Evolutionary conservation across 768 basidiomycete genomes (phyloP), one percentile per base, ranked within the genome.

Genomic region (Mycena galopus): DNA sequence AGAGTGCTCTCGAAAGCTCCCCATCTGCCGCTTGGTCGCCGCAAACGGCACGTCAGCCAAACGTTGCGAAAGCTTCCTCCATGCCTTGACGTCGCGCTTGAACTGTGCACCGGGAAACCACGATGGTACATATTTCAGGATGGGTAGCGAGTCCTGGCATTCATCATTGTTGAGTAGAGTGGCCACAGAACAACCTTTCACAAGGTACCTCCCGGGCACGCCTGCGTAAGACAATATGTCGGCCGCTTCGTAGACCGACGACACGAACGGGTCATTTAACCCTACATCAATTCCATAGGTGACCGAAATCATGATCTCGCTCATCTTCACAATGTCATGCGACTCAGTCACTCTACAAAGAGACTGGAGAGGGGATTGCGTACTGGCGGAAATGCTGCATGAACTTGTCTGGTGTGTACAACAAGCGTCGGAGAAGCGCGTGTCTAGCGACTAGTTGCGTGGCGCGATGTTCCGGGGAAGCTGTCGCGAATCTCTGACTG

Each of bases 361-460:
- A 14, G 42, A 19, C 19, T 37, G 16, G 25, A 11, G 25, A 42
- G 12, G 10, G 44, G 8, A 4, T 10, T 82, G 64, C n/a, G n/a
- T 69, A 85, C 84, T 80, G 79, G 74, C 73, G 61, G 5, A 77
- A 37, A 53, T 79, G 74, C 11, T 63, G 61, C 29, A 78, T 75
- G 59, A 83, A 81, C 33, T 82, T 77, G n/a, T 81, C 79, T 8
- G 82, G 81, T 11, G 77, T 68, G 21, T 81, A 77, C 7, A 81
- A 77, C 19, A 83, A 67, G 17, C 77, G 75, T n/a, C 67, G 73
- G 17, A 83, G 77, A 17, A 85, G 75, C 16, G 74, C 47, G 55
- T 78, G 79, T 3, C 81, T 78, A 11, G 79, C 80, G 53, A 77
- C 77, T 19, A 78, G 32, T 66, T 79, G 74, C 29, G 73, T 19